phyloP scores from a whole-genome alignment of 257 asterid species.

The Nicotiana tomentosiformis region DNA sequence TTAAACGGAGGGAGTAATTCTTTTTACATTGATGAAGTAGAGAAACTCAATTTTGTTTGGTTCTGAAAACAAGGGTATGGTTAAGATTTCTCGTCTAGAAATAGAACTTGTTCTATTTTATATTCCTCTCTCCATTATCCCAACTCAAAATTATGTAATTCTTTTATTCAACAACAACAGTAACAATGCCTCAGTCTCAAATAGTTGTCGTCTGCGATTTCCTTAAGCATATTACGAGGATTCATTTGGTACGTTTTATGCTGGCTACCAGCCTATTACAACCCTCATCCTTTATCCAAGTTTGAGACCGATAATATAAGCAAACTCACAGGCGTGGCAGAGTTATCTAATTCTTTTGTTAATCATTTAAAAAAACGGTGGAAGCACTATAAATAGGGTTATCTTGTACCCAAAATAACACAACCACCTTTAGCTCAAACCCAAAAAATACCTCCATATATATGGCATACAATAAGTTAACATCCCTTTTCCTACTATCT shows the following conservation, averaged over 20 bases:
- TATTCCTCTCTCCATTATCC: background rate
- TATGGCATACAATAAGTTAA: background rate
- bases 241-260: no score
- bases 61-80: background rate
- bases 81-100: background rate
- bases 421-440: background rate
- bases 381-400: background rate
- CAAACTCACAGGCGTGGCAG: no score
- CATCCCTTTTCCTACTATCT: background rate
- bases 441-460: background rate
- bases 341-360: background rate
- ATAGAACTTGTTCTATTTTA: background rate
- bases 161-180: background rate
- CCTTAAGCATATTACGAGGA: no score
- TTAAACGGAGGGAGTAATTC: no score
- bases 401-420: background rate
- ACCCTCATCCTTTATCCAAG: no score
- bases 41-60: no score
- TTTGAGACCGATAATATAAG: no score
- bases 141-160: background rate
- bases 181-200: no score
- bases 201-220: no score
- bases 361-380: background rate
- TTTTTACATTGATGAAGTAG: no score
- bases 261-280: no score